A percentile compares a stretch with the other conserved stretches of the same genome.
These are phyloP conservation scores for Phytomonas francai DNA, from an alignment of 208 protist genomes.

Conservation along the genomic window DNA sequence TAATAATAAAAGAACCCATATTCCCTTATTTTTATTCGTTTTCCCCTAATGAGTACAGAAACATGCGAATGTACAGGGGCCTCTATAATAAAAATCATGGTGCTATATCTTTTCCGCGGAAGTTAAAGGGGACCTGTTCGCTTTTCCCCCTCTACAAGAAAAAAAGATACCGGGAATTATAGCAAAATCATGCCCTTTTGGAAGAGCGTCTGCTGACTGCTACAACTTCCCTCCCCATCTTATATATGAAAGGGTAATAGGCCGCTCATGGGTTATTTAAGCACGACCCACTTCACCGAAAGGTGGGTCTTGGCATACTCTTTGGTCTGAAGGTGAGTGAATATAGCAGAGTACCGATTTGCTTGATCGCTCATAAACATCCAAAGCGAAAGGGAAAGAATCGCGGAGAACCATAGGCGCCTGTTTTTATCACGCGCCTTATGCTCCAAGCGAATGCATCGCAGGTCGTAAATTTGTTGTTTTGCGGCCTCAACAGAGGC, in stretches of 20 bases:
- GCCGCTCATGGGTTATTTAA: not conserved
- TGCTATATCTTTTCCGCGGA: not conserved
- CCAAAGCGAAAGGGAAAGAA: not conserved
- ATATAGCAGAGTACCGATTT: not conserved
- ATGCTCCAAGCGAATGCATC: not conserved
- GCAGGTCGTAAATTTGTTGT: not conserved
- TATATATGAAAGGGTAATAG: not conserved
- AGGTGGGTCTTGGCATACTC: not conserved
- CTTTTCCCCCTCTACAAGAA: not conserved
- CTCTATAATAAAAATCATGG: not conserved
- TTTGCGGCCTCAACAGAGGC: not conserved
- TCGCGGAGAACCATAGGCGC: not conserved
- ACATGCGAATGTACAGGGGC: not conserved
- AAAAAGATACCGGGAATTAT: not conserved
- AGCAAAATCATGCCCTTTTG: not conserved
- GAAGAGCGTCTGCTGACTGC: not conserved
- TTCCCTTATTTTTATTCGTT: not conserved
- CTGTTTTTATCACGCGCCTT: not conserved
- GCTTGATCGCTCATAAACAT: not conserved
- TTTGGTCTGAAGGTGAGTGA: not conserved
- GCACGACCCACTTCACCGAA: not conserved
- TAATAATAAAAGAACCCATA: not conserved
- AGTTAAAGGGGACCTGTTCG: not conserved
- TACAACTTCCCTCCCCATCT: not conserved
- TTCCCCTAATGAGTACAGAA: not conserved